Evolutionary conservation across 2,329 filamentous ascomycete species (phyloP), one percentile per base, ranked within the genome.

Genomic region (Chaetomiaceae sp.): DNA sequence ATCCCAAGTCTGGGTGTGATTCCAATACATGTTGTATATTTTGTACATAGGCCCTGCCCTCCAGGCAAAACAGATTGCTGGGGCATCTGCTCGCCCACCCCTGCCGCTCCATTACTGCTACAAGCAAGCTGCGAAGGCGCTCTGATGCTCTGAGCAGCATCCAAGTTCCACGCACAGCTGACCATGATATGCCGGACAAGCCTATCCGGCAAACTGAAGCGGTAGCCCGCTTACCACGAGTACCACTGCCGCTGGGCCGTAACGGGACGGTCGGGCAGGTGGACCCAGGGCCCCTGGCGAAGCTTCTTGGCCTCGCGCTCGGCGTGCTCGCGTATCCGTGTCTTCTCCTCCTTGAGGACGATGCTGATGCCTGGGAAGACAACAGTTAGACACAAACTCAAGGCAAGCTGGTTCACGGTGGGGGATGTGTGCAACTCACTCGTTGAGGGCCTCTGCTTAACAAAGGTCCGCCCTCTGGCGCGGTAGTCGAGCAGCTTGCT

Each of bases 321-420:
- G 47, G 87, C 74, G 60, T 84, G 79, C 62, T 89, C 77, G 50
- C 93, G 79, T 60, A 96, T 82, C 45, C 89, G 76, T 6, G 93
- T 95, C 66, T 85, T 86, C 66, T 97, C 90, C 64, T 98, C 93
- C 71, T 97, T 98, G 62, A 98, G 71, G 12, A 95, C 65, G 29
- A 98, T 69, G 0, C 83, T 81, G 50, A 96, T 78, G 55, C 76
- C 87, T 89, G 56, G n/a, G 30, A 9, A 0, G 12, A n/a, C 24
- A 53, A 65, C 42, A 63, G 56, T 37, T 41, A 35, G 26, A 8
- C 19, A n/a, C 36, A n/a, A 36, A 43, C 17, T 11, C 29, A 32
- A n/a, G 3, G 11, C 29, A 32, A 32, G 5, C 29, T 15, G 15
- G 11, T n/a, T n/a, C 10, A n/a, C 5, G 6, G 2, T 15, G 22